Base-by-base conservation (phyloP, 2,329 filamentous ascomycete genomes). In the Xylaria sp. region DNA sequence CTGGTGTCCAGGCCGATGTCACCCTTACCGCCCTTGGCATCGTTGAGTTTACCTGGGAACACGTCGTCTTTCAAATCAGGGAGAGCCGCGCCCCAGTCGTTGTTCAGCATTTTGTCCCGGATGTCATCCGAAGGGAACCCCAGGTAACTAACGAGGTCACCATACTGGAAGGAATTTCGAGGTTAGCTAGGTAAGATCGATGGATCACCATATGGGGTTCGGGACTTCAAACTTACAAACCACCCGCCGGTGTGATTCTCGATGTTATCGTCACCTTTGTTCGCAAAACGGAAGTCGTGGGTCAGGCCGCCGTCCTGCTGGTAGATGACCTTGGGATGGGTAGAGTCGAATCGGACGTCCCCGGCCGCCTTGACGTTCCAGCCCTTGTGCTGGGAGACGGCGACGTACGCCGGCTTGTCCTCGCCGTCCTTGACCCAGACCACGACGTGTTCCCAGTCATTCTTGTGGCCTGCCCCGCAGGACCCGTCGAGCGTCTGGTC, bases 381-480 rank as follows among this genome's bases (percentile, higher is more conserved):
- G 26, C 60, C 57, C 37, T 68, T 68, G 44, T 71, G 69, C 29
- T 59, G 54, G 18, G 68, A 71, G 1, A 58, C 63, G 2, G 64
- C 55, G n/a, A 24, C 21, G 40, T 51, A 59, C 5, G 70, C 68
- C 19, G 56, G 63, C 40, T 63, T 61, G 40, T 63, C 59, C 39
- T 51, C 53, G 39, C 60, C 64, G 45, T 63, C 48, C 49, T 66
- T 53, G 17, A 61, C 63, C 50, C 63, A 71, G 39, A 72, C 66
- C 7, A 61, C 61, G 39, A 71, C 62, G 57, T 70, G 66, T 52
- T 72, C 69, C 69, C 69, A 72, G 55, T 71, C 69, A 49, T 78
- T 72, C 4, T 64, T 67, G 63, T 77, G 75, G 16, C 72, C 71
- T 2, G 62, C 61, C 44, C 69, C 68, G 39, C 69, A 43, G 18